Evolutionary conservation across 2,329 filamentous ascomycete species (phyloP).

Genomic region (Ophiocordyceps australis): DNA sequence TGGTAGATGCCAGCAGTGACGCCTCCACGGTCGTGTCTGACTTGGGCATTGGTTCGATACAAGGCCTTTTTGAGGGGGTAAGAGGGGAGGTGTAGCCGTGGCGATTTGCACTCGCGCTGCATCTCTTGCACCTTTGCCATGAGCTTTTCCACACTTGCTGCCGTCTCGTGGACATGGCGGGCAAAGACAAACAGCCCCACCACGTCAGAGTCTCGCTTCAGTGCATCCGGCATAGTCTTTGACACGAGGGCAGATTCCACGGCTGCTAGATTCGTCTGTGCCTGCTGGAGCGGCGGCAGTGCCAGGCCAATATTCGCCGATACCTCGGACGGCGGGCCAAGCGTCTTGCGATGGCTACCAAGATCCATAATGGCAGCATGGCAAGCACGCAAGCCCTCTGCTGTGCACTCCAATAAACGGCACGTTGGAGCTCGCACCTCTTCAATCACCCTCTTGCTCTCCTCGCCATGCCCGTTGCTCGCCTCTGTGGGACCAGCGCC

Average conservation of each 20-base stretch:
- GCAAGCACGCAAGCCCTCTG: constrained; percentile 21
- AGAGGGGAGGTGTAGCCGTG: constrained; percentile 27
- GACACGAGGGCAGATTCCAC: constrained; percentile 29
- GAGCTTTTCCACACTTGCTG: constrained; percentile 25
- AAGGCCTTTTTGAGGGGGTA: constrained; percentile 35
- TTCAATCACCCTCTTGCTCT: constrained; percentile 7
- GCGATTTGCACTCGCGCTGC: constrained; percentile 19
- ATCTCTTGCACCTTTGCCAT: constrained; percentile 27
- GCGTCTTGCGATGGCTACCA: constrained; percentile 26
- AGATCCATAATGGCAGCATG: constrained; percentile 35
- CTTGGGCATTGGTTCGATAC: constrained; percentile 34
- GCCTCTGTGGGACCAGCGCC: constrained; percentile 2
- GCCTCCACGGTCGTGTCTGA: constrained; percentile 39
- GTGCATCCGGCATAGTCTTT: constrained; percentile 22
- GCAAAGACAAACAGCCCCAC: constrained; percentile 36
- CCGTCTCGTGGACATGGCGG: constrained; percentile 32
- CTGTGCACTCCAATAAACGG: constrained; percentile 26
- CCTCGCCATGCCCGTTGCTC: constrained; percentile 3
- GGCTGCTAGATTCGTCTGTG: constrained; percentile 25
- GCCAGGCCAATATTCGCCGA: constrained; percentile 22
- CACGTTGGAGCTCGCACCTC: constrained; percentile 25
- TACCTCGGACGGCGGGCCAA: constrained; percentile 22
- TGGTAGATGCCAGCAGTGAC: constrained; percentile 33
- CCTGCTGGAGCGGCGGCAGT: constrained; percentile 19
- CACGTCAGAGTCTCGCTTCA: constrained; percentile 27